Percentiles rank a stretch among this genome's conserved stretches.
Evolutionary conservation across 768 basidiomycete species (phyloP).

Genomic region (Stropharia rugosoannulata): DNA sequence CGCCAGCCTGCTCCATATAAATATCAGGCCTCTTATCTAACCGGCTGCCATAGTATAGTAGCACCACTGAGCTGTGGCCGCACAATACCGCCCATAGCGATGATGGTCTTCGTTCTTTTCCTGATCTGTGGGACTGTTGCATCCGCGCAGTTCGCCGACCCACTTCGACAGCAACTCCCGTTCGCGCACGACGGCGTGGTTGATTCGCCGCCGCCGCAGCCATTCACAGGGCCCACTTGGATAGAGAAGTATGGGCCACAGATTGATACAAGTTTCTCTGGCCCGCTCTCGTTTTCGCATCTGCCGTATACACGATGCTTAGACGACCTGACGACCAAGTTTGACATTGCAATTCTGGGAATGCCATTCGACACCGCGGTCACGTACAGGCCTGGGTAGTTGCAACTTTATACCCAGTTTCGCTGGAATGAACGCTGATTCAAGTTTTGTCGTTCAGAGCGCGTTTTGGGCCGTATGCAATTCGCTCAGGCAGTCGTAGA

Average conservation of each 20-base stretch:
- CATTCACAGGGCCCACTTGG: slow-evolving; percentile 44
- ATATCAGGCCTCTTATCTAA: no score
- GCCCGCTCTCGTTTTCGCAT: slow-evolving; percentile 83
- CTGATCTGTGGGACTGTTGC: no score
- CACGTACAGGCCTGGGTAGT: slow-evolving; percentile 55
- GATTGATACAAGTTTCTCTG: slow-evolving; percentile 73
- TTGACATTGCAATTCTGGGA: slow-evolving; percentile 81
- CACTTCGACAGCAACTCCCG: slow-evolving; percentile 3
- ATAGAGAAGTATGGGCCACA: slow-evolving; percentile 73
- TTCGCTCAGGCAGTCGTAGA: slow-evolving; percentile 76
- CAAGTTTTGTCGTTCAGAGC: slow-evolving; percentile 44
- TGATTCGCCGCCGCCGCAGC: neutral
- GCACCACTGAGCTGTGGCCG: no score
- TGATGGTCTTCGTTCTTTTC: no score
- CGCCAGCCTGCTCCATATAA: no score
- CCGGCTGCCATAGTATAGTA: no score
- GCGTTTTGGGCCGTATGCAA: slow-evolving; percentile 84
- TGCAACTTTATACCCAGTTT: slow-evolving; percentile 5
- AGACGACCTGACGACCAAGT: slow-evolving; percentile 48
- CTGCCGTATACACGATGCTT: slow-evolving; percentile 73
- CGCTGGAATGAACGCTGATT: neutral
- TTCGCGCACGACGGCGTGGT: neutral
- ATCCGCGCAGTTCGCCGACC: neutral
- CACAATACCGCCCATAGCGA: no score
- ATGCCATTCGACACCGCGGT: slow-evolving; percentile 78